Evolutionary conservation across 345 rosid genomes (phyloP).

Genomic region (Acer yangbiense): DNA sequence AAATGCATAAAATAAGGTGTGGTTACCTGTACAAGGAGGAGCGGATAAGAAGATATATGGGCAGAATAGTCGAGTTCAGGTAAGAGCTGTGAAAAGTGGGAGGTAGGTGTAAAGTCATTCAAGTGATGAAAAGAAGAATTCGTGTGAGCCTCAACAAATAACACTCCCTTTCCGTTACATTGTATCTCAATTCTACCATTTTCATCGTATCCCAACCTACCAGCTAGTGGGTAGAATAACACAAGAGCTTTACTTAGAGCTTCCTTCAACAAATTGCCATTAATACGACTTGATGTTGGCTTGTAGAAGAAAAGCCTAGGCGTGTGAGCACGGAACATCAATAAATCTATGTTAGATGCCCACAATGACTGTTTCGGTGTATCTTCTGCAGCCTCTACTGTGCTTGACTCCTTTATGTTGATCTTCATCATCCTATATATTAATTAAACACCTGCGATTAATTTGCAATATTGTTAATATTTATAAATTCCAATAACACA

Average conservation of each 20-base stretch:
- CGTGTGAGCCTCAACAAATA: slow-evolving; percentile 36
- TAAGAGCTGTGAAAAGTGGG: slow-evolving; percentile 20
- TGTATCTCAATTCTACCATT: slow-evolving; percentile 32
- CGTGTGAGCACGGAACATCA: slow-evolving; percentile 16
- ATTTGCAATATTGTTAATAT: too few species aligned
- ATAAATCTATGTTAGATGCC: slow-evolving; percentile 33
- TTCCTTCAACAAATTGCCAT: slow-evolving; percentile 26
- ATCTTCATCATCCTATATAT: slow-evolving; percentile 17
- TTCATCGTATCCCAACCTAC: slow-evolving; percentile 32
- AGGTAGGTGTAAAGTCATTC: slow-evolving; percentile 26
- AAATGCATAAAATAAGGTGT: too few species aligned
- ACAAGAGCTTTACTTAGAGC: slow-evolving; percentile 37
- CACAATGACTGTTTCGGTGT: slow-evolving; percentile 29
- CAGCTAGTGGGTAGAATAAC: slow-evolving; percentile 42
- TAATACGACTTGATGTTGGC: background rate
- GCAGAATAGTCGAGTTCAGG: slow-evolving; percentile 25
- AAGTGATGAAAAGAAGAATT: slow-evolving; percentile 21
- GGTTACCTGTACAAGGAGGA: slow-evolving; percentile 30
- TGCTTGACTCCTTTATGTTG: slow-evolving; percentile 14
- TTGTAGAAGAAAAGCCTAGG: slow-evolving; percentile 29
- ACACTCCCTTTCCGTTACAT: slow-evolving; percentile 37
- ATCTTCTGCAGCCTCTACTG: slow-evolving; percentile 26
- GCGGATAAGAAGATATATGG: slow-evolving; percentile 30
- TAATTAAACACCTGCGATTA: too few species aligned
- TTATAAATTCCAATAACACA: too few species aligned